phyloP scores from a whole-genome alignment of 1,284 basidiomycete genomes.

The Tilletia setariae region DNA sequence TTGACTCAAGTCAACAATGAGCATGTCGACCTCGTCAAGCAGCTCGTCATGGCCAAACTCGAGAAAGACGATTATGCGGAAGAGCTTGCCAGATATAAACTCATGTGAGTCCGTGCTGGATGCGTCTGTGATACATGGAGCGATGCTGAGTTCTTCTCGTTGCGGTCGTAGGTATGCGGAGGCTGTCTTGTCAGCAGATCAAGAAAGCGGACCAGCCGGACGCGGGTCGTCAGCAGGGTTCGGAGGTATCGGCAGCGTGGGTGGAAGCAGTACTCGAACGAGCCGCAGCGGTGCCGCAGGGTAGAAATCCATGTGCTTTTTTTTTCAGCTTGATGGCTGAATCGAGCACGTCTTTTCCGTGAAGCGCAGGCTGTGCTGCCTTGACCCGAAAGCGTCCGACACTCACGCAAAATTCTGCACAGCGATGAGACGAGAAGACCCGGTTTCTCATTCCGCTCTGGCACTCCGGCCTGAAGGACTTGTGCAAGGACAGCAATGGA shows the following conservation, averaged over 20 bases:
- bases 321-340: not conserved
- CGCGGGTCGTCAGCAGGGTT: constrained; percentile 3
- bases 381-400: no score
- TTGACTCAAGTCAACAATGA: constrained; percentile 41
- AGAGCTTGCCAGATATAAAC: constrained; percentile 48
- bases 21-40: constrained; percentile 51
- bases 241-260: not conserved
- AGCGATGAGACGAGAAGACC: no score
- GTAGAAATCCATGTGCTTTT: no score
- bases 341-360: no score
- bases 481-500: no score
- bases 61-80: constrained; percentile 54
- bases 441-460: no score
- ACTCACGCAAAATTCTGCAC: no score
- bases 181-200: constrained; percentile 25
- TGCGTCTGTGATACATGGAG: not conserved
- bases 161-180: constrained; percentile 31
- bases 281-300: not conserved
- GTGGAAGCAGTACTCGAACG: constrained; percentile 9
- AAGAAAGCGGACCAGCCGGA: not conserved
- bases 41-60: constrained; percentile 23
- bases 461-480: no score
- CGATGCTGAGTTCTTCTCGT: no score
- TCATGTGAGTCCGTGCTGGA: constrained; percentile 32
- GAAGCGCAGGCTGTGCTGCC: no score